Evolutionary conservation across 768 basidiomycete genomes (phyloP).

Genomic region (Phlebiopsis flavidoalba): DNA sequence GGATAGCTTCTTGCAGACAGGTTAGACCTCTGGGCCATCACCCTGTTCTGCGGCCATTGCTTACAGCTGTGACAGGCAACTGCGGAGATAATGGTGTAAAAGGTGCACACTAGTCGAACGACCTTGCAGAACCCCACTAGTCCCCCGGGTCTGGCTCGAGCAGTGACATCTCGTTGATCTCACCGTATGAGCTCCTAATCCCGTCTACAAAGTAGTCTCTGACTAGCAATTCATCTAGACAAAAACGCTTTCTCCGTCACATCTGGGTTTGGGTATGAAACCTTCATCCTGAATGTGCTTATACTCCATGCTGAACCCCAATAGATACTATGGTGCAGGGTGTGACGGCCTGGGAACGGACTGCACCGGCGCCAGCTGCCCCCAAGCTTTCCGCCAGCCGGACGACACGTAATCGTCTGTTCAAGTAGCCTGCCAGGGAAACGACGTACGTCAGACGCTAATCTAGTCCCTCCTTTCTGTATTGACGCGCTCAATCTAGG

Average conservation of each 20-base stretch:
- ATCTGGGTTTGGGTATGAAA: constrained; percentile 32
- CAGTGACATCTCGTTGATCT: constrained; percentile 34
- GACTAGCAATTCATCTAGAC: constrained; percentile 19
- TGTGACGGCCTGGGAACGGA: constrained; percentile 38
- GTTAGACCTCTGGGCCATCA: no score
- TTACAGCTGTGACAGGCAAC: constrained; percentile 16
- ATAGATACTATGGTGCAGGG: constrained; percentile 35
- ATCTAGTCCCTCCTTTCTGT: not conserved
- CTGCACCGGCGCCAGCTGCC: constrained; percentile 33
- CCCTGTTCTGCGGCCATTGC: no score
- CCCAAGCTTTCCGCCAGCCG: constrained; percentile 32
- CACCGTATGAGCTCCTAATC: constrained; percentile 29
- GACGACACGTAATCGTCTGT: constrained; percentile 31
- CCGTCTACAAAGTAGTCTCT: not conserved
- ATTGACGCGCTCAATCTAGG: constrained; percentile 16
- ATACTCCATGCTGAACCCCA: not conserved
- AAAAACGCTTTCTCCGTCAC: constrained; percentile 35
- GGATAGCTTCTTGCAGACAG: no score
- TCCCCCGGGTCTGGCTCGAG: constrained; percentile 27
- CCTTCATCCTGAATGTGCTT: not conserved
- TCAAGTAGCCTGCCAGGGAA: constrained; percentile 33
- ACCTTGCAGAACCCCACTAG: constrained; percentile 31
- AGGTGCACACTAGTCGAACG: constrained; percentile 34
- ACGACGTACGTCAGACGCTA: constrained; percentile 27
- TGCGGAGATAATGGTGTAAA: constrained; percentile 37